Conservation (phyloP, 495 filamentous ascomycete species). For the Astrocystis sublimbata region DNA sequence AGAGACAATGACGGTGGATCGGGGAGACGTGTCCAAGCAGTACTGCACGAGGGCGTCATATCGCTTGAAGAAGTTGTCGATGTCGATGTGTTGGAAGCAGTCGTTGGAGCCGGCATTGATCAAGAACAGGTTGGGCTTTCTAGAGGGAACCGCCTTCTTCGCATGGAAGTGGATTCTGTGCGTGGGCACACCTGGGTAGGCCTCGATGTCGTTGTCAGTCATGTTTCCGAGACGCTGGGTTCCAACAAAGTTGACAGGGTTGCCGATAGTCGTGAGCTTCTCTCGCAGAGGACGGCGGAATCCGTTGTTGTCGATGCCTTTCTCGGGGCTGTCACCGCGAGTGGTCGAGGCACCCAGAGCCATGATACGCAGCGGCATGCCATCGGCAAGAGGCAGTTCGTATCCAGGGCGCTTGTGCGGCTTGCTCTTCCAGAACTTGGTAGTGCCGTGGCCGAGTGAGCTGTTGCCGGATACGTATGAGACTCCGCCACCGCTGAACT, state of each 20-base stretch:
- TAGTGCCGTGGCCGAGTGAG: conserved; percentile 22
- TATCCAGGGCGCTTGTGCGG: conserved; percentile 31
- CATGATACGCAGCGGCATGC: conserved; percentile 37
- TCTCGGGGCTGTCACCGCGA: conserved; percentile 35
- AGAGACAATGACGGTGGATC: conserved; percentile 36
- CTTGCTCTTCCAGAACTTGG: conserved; percentile 30
- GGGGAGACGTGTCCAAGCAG: conserved; percentile 32
- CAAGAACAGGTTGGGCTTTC: conserved; percentile 35
- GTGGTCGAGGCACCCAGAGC: conserved; percentile 38
- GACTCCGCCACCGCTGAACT: conserved; percentile 8
- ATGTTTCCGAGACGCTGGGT: conserved; percentile 38
- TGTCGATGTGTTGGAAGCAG: conserved; percentile 38
- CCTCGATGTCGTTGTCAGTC: conserved; percentile 40
- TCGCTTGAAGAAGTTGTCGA: conserved; percentile 36
- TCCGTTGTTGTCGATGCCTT: conserved; percentile 35
- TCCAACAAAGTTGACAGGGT: conserved; percentile 38
- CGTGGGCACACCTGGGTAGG: conserved; percentile 37
- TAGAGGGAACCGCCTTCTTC: conserved; percentile 27
- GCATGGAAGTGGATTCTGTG: conserved; percentile 35
- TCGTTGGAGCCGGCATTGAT: conserved; percentile 44
- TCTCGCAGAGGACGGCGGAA: conserved; percentile 35
- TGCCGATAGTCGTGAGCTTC: conserved; percentile 28
- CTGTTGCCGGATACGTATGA: conserved; percentile 18
- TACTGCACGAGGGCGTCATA: conserved; percentile 35
- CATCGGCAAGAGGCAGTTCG: conserved; percentile 35